Evolutionary conservation across 345 rosid genomes (phyloP).

Genomic region (Syzygium oleosum): DNA sequence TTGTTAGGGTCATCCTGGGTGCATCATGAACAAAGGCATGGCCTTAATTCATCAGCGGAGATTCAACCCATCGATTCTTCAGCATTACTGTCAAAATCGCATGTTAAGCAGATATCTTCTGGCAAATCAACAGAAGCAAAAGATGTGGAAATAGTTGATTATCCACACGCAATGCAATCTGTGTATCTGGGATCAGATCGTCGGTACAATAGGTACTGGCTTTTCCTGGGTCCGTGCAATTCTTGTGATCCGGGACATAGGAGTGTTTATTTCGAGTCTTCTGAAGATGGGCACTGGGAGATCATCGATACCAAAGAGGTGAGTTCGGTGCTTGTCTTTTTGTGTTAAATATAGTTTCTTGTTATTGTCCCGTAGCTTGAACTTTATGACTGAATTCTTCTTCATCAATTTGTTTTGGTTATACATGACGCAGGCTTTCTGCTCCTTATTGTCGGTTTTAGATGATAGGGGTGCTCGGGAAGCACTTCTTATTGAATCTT

Average conservation of each 20-base stretch:
- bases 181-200: conserved; percentile 94
- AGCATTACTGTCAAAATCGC: conserved; percentile 21
- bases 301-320: conserved; percentile 86
- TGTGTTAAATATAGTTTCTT: background rate
- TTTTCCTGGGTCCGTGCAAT: conserved; percentile 93
- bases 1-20: conserved; percentile 62
- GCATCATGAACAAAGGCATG: conserved; percentile 30
- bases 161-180: conserved; percentile 78
- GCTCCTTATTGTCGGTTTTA: conserved; percentile 60
- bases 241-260: conserved; percentile 83
- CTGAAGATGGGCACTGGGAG: conserved; percentile 99
- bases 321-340: conserved; percentile 2
- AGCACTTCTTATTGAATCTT: conserved; percentile 69
- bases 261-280: conserved; percentile 93
- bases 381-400: background rate
- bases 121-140: conserved; percentile 18
- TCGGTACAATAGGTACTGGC: conserved; percentile 94
- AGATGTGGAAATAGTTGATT: conserved; percentile 20
- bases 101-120: conserved; percentile 13
- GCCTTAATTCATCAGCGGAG: conserved; percentile 32
- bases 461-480: conserved; percentile 86
- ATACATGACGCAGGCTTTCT: conserved; percentile 55
- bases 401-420: conserved; percentile 3
- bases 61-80: conserved; percentile 67
- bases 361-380: background rate